These are phyloP conservation scores for Carallia pectinifolia DNA, from an alignment of 345 rosid species.

Conservation along the genomic window DNA sequence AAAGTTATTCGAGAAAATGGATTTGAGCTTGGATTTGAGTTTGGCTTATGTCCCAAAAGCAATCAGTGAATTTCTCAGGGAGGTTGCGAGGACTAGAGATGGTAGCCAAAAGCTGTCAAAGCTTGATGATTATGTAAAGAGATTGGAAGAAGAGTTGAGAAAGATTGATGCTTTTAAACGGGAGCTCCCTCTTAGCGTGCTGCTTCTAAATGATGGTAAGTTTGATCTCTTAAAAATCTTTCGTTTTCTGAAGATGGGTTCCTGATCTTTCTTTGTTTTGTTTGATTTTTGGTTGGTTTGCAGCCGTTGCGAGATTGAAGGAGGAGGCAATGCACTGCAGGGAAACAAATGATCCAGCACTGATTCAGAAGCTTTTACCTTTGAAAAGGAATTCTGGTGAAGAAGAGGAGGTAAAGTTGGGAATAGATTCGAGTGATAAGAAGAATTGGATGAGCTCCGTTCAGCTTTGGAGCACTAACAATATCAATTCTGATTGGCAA, in stretches of 20 bases:
- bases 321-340: slow-evolving; percentile 45
- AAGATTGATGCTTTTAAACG: slow-evolving; percentile 75
- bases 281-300: slow-evolving; percentile 13
- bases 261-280: not conserved
- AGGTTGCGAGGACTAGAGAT: slow-evolving; percentile 42
- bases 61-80: slow-evolving; percentile 43
- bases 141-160: slow-evolving; percentile 62
- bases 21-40: slow-evolving; percentile 60
- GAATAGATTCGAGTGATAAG: slow-evolving; percentile 40
- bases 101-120: slow-evolving; percentile 37
- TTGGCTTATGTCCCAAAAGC: slow-evolving; percentile 46
- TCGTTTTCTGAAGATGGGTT: not conserved
- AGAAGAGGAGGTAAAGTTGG: slow-evolving; percentile 25
- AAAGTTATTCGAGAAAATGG: slow-evolving; percentile 36
- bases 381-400: slow-evolving; percentile 29
- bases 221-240: not conserved
- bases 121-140: slow-evolving; percentile 46
- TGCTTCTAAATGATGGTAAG: slow-evolving; percentile 62
- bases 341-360: slow-evolving; percentile 25
- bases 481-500: slow-evolving; percentile 11
- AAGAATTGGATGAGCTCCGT: slow-evolving; percentile 66
- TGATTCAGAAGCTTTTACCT: slow-evolving; percentile 18
- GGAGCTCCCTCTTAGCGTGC: slow-evolving; percentile 77
- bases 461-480: slow-evolving; percentile 50
- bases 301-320: slow-evolving; percentile 59